Base-by-base conservation (phyloP, 192 early-diverging fungal species). In the Coemansia sp. region DNA sequence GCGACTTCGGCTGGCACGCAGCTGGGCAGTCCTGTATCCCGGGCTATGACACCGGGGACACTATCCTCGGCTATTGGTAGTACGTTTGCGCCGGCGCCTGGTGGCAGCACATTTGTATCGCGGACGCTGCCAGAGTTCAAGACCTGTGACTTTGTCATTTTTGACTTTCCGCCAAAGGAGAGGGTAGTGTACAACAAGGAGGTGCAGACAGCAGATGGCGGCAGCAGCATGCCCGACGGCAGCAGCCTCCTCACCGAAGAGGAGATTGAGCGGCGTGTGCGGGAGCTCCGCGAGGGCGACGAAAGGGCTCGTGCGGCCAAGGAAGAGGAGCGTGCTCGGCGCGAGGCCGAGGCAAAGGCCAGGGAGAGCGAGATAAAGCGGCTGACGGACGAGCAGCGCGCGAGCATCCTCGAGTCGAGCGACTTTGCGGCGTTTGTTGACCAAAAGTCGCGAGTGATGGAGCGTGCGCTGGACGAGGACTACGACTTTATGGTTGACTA, bases 401-500 rank as follows among this genome's bases (percentile, higher is more conserved):
- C 89, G 46, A 62, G 80, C n/a, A 94, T 99, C 70, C 38, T 95
- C 34, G 77, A 78, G 43, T 92, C 94, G 13, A 80, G 86, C 43
- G 88, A 88, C 33, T 98, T 98, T 82, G 72, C 87, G 16, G 87
- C 93, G 12, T 99, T 99, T 83, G 84, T 99, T 52, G 94, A 97
- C 46, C 78, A 85, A 42, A 93, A 94, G 34, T 88, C 95, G 15
- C 96, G 93, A 76, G 77, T 97, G 67, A 78, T 98, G 67, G 96
- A 98, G 76, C 80, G 96, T 33, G 96, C 93, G 22, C 79, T 99
- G 83, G 91, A 91, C 72, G 90, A 94, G 61, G 85, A 86, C 63
- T 98, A 95, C 73, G 97, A 98, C 80, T 90, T 92, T 72, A 89
- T 99, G 89, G 91, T 88, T 47, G 97, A 99, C 87, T 99, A 99